These are phyloP conservation scores for Rutstroemia sp. DNA, from an alignment of 2,329 filamentous ascomycete species.

Conservation along the genomic window DNA sequence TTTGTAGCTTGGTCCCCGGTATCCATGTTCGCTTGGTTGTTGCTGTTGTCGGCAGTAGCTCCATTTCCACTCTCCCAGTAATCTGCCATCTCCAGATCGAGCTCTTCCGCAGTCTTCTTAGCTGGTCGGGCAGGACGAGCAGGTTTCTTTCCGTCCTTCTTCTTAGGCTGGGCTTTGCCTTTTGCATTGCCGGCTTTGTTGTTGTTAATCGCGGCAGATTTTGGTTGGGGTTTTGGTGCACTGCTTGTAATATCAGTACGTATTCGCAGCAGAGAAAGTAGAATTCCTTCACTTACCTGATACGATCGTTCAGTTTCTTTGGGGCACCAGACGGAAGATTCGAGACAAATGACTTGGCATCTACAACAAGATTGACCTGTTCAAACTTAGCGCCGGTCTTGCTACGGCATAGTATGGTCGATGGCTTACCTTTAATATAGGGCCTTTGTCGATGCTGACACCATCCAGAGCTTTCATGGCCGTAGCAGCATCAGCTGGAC, in stretches of 20 bases:
- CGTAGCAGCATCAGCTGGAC: constrained; percentile 73
- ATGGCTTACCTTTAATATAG: constrained; percentile 78
- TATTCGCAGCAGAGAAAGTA: not conserved
- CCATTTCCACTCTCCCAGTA: constrained; percentile 60
- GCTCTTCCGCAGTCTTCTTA: constrained; percentile 89
- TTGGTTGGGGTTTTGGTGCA: constrained; percentile 67
- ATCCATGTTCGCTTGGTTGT: constrained; percentile 30
- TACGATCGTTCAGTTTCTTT: constrained; percentile 76
- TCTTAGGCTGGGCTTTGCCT: constrained; percentile 41
- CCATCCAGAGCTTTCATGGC: constrained; percentile 81
- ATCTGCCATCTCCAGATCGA: constrained; percentile 96
- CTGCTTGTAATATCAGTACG: constrained; percentile 29
- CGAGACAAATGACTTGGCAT: constrained; percentile 59
- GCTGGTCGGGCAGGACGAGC: constrained; percentile 51
- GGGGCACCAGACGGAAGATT: constrained; percentile 45
- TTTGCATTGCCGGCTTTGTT: constrained; percentile 53
- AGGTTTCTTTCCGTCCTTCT: constrained; percentile 28
- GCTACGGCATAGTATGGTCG: constrained; percentile 65
- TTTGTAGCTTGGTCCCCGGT: constrained; percentile 31
- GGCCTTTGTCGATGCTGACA: constrained; percentile 75
- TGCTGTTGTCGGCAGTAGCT: constrained; percentile 39
- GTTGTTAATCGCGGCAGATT: constrained; percentile 72
- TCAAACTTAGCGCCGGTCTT: constrained; percentile 11
- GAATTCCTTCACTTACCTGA: constrained; percentile 50
- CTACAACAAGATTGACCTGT: constrained; percentile 85